These are phyloP conservation scores for Talaromyces sp. DNA, from an alignment of 2,329 filamentous ascomycete species.

Conservation along the genomic window DNA sequence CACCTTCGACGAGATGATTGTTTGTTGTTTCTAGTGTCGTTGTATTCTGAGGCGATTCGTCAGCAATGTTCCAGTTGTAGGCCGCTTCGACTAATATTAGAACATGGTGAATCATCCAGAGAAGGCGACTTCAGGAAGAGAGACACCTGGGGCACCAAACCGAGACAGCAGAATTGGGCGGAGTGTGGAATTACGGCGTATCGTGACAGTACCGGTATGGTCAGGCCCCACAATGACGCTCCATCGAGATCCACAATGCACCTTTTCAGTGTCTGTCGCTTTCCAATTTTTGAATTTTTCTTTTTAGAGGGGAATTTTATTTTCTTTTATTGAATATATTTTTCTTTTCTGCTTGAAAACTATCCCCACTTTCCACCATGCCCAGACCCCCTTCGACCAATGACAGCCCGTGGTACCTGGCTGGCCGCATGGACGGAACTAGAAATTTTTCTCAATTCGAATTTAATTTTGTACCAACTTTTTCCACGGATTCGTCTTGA, in stretches of 20 bases:
- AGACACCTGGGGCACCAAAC: too few relatives aligned
- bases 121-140: too few relatives aligned
- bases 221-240: constrained; percentile 34
- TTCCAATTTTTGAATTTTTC: constrained; percentile 6
- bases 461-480: not conserved
- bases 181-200: not conserved
- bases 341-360: not conserved
- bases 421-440: constrained; percentile 24
- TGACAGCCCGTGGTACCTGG: constrained; percentile 18
- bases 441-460: constrained; percentile 16
- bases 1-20: too few relatives aligned
- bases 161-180: not conserved
- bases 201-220: constrained; percentile 11
- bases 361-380: constrained; percentile 3
- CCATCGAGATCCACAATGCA: constrained; percentile 8
- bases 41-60: not conserved
- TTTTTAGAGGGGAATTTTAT: constrained; percentile 9
- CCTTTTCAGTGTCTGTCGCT: constrained; percentile 5
- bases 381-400: constrained; percentile 22
- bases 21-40: too few relatives aligned
- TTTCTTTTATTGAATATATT: constrained; percentile 2
- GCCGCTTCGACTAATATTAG: too few relatives aligned
- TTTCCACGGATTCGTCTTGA: constrained; percentile 28
- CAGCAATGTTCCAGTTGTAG: not conserved
- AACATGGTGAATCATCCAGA: too few relatives aligned